Evolutionary conservation across 176 grass and related monocot species (phyloP).

Genomic region (Avena atlantica): DNA sequence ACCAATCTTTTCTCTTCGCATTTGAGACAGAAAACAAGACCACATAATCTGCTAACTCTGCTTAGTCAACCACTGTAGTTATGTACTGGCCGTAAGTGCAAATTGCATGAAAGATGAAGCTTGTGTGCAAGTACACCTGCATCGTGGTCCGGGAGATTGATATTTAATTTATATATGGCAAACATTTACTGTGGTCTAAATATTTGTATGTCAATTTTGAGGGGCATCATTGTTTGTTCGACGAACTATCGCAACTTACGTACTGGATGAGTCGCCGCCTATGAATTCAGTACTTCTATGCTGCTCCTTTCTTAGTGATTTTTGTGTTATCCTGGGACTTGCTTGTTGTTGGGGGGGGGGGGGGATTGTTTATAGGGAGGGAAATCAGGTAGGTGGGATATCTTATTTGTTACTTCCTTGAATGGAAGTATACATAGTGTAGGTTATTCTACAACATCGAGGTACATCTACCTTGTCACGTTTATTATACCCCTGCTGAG

Average conservation of each 20-base stretch:
- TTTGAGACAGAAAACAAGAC: background rate
- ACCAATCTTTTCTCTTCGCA: conserved; percentile 1
- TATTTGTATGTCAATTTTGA: conserved; percentile 9
- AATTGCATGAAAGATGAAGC: conserved; percentile 17
- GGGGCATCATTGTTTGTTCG: conserved; percentile 4
- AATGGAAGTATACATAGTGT: background rate
- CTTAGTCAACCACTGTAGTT: background rate
- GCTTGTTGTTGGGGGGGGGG: background rate
- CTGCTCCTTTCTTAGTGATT: background rate
- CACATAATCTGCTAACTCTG: background rate
- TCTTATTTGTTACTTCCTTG: conserved; percentile 21
- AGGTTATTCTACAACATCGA: background rate
- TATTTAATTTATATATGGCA: conserved; percentile 8
- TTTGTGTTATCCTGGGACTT: background rate
- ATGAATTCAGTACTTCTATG: background rate
- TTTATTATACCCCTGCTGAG: background rate
- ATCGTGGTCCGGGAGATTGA: background rate
- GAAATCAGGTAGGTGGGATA: background rate
- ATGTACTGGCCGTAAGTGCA: conserved; percentile 9
- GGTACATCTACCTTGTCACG: background rate
- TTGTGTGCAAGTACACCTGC: background rate
- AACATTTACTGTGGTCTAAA: background rate
- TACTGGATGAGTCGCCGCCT: background rate
- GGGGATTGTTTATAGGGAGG: background rate
- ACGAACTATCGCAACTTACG: background rate